Percentiles rank a stretch among this genome's conserved stretches.
phyloP scores from a whole-genome alignment of 805 yeast species.

The Lachancea kluyveri region DNA sequence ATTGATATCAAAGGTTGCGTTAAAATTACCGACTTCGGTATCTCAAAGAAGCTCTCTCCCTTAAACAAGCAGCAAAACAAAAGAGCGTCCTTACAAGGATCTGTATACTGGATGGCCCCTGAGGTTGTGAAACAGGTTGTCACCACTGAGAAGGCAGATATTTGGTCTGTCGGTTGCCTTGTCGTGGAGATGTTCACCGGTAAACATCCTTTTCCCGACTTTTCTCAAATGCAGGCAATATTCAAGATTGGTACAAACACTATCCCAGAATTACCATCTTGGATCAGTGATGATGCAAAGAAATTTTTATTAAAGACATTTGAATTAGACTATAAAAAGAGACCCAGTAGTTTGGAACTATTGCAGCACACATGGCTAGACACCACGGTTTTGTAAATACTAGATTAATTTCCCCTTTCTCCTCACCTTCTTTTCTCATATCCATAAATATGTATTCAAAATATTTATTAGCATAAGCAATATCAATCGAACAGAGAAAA shows the following conservation, averaged over 20 bases:
- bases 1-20: conserved; percentile 77
- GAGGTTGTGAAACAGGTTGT: conserved; percentile 94
- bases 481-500: too few species aligned
- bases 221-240: conserved; percentile 94
- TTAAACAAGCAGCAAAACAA: conserved; percentile 37
- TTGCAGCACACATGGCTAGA: conserved; percentile 43
- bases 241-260: conserved; percentile 86
- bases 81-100: conserved; percentile 87
- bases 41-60: conserved; percentile 63
- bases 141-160: conserved; percentile 88
- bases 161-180: conserved; percentile 96
- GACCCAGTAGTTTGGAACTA: conserved; percentile 71
- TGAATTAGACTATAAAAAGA: conserved; percentile 62
- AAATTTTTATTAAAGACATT: conserved; percentile 64
- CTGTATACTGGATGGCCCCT: conserved; percentile 99
- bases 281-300: conserved; percentile 61
- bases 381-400: conserved; percentile 14
- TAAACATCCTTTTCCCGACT: conserved; percentile 90
- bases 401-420: too few species aligned
- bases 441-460: neutral
- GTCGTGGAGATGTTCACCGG: conserved; percentile 95
- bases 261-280: conserved; percentile 71
- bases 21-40: conserved; percentile 83
- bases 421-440: too few species aligned
- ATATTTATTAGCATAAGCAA: too few species aligned